Percentiles rank a stretch among this genome's conserved stretches.
Evolutionary conservation across 2,329 filamentous ascomycete species (phyloP).

Genomic region (Phyllosticta citribraziliensis): DNA sequence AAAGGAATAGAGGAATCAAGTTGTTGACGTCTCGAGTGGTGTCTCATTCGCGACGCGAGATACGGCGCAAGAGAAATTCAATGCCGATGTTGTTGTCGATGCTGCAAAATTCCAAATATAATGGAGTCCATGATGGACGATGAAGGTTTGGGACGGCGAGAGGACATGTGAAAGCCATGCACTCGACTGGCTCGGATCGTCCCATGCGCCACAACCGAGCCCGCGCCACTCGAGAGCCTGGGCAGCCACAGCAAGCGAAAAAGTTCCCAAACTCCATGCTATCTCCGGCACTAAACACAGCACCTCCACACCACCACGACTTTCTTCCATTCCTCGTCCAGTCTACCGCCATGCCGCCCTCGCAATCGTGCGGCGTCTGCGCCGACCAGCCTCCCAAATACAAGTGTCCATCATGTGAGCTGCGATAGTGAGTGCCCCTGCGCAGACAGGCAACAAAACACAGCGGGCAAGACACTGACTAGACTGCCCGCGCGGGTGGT

Average conservation of each 20-base stretch:
- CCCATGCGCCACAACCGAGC: background rate
- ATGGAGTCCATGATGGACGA: background rate
- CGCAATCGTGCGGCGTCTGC: conserved; percentile 3
- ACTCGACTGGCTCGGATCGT: background rate
- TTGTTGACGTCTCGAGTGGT: background rate
- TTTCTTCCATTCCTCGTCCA: background rate
- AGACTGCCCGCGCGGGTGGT: background rate
- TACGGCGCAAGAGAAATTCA: background rate
- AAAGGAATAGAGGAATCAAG: background rate
- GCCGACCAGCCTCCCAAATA: conserved; percentile 2
- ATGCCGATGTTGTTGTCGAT: background rate
- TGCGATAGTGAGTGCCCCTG: background rate
- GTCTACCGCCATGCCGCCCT: background rate
- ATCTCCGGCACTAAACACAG: background rate
- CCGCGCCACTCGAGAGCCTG: background rate
- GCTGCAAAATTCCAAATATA: background rate
- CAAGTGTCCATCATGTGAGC: conserved; percentile 3
- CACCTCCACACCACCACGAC: background rate
- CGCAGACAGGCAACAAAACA: background rate
- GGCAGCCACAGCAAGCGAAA: background rate
- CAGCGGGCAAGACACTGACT: background rate
- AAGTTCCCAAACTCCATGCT: background rate
- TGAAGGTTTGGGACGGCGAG: background rate
- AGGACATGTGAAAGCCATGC: background rate
- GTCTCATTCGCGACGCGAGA: background rate